Percentiles rank a stretch among this genome's conserved stretches.
These are phyloP conservation scores for Saccharomyces uvarum DNA, from an alignment of 1,139 yeast species.

Conservation along the genomic window DNA sequence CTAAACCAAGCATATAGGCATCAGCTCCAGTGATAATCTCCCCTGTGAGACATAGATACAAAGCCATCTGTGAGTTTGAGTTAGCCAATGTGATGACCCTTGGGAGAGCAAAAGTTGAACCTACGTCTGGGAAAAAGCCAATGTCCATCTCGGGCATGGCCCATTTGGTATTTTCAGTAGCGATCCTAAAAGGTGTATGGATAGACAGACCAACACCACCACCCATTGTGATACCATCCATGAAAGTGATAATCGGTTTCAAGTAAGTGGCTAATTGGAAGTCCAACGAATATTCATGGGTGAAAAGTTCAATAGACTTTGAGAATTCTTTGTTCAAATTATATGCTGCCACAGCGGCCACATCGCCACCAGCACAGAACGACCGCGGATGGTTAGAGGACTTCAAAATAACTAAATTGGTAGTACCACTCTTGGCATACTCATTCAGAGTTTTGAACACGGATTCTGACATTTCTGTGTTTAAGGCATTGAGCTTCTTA, in stretches of 20 bases:
- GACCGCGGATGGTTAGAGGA: slow-evolving; percentile 43
- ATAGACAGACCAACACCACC: slow-evolving; percentile 93
- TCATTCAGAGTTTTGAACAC: slow-evolving; percentile 71
- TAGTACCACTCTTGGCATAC: slow-evolving; percentile 60
- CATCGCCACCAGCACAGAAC: slow-evolving; percentile 92
- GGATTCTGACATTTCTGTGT: slow-evolving; percentile 65
- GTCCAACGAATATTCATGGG: slow-evolving; percentile 73
- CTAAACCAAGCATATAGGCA: slow-evolving; percentile 73
- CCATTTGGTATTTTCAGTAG: slow-evolving; percentile 80
- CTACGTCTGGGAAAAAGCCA: slow-evolving; percentile 96
- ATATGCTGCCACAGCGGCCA: slow-evolving; percentile 59
- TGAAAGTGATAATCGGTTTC: slow-evolving; percentile 76
- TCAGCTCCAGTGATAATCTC: slow-evolving; percentile 70
- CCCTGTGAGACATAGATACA: slow-evolving; percentile 83
- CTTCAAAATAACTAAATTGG: slow-evolving; percentile 59
- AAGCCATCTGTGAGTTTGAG: slow-evolving; percentile 68
- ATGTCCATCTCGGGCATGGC: slow-evolving; percentile 99
- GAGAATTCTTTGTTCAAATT: slow-evolving; percentile 41
- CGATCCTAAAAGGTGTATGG: slow-evolving; percentile 90
- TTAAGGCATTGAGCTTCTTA: slow-evolving; percentile 76
- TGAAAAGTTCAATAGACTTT: slow-evolving; percentile 59
- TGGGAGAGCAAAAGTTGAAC: slow-evolving; percentile 83
- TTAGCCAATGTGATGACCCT: slow-evolving; percentile 41
- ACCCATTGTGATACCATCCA: slow-evolving; percentile 96
- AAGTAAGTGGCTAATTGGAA: slow-evolving; percentile 70